Percentiles rank a stretch among this genome's conserved stretches.
Conservation (phyloP, 805 yeast species). For the Yarrowia hollandica region DNA sequence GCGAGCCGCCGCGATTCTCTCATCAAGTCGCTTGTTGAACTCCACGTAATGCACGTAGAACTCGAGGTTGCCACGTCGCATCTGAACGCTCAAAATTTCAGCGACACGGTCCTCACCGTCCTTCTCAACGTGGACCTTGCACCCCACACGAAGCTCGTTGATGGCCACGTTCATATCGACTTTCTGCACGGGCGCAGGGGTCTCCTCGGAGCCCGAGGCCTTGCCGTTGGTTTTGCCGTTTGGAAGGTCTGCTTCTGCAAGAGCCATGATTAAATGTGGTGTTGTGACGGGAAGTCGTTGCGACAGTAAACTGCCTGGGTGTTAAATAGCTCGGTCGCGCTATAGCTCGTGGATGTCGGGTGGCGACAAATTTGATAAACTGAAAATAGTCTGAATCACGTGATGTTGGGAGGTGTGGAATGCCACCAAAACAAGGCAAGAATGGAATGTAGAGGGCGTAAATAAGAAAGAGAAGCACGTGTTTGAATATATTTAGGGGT, state of each 20-base stretch:
- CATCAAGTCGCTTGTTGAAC: conserved; percentile 94
- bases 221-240: conserved; percentile 28
- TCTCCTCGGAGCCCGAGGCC: conserved; percentile 14
- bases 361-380: conserved; percentile 18
- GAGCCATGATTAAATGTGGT: conserved; percentile 10
- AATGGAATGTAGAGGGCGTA: no score
- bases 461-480: no score
- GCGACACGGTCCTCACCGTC: conserved; percentile 80
- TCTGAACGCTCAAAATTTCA: conserved; percentile 76
- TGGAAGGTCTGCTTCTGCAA: conserved; percentile 16
- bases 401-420: conserved; percentile 16
- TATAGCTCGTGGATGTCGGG: background rate
- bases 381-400: background rate
- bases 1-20: conserved; percentile 78
- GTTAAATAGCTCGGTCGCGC: conserved; percentile 5
- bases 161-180: conserved; percentile 45
- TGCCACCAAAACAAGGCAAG: background rate
- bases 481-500: no score
- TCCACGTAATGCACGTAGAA: conserved; percentile 94
- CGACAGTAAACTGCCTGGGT: background rate
- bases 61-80: conserved; percentile 71
- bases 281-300: background rate
- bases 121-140: conserved; percentile 78
- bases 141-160: conserved; percentile 49
- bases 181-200: conserved; percentile 20